A percentile compares a stretch with the other conserved stretches of the same genome.
phyloP scores from a whole-genome alignment of 306 rosid genomes.

The Quercus robur region DNA sequence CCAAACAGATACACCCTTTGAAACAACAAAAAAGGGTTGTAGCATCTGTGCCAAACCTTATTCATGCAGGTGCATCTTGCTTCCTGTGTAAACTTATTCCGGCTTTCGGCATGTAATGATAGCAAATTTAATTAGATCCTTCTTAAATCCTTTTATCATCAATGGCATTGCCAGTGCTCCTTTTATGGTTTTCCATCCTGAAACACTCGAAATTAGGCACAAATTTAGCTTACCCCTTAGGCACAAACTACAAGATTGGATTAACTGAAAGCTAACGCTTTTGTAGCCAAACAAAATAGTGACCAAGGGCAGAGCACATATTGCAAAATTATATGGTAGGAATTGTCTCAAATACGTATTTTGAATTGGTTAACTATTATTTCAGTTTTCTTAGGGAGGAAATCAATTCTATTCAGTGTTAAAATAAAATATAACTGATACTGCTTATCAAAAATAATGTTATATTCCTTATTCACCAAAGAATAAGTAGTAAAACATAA shows the following conservation, averaged over 20 bases:
- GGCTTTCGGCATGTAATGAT: constrained; percentile 79
- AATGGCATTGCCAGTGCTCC: constrained; percentile 94
- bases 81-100: background rate
- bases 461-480: too few species aligned
- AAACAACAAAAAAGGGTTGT: background rate
- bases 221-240: background rate
- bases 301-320: background rate
- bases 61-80: background rate
- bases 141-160: constrained; percentile 88
- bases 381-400: too few species aligned
- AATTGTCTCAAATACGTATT: background rate
- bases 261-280: background rate
- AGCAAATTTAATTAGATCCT: constrained; percentile 71
- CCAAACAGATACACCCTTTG: background rate
- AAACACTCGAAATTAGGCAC: background rate
- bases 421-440: too few species aligned
- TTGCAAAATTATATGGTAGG: background rate
- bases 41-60: background rate
- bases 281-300: background rate
- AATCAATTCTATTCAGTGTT: too few species aligned
- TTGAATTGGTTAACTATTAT: too few species aligned
- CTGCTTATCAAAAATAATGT: too few species aligned
- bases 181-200: constrained; percentile 72
- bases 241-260: too few species aligned
- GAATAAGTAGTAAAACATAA: too few species aligned